Evolutionary conservation across 305 asterid species (phyloP).

Genomic region (Fraxinus sp.): DNA sequence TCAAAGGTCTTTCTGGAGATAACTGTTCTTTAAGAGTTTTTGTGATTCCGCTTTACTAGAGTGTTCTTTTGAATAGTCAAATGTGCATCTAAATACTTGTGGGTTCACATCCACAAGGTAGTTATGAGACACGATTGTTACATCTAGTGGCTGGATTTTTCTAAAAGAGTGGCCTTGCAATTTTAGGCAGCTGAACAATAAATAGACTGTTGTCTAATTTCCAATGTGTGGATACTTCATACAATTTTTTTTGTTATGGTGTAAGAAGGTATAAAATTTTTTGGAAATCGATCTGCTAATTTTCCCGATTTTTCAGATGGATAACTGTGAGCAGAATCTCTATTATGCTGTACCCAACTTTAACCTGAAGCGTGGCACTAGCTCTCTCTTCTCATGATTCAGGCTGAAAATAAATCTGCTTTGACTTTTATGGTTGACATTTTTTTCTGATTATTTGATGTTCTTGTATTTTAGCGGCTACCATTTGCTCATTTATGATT

Average conservation of each 20-base stretch:
- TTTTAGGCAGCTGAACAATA: background rate
- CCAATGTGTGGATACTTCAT: background rate
- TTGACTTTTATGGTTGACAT: background rate
- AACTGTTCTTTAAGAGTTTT: background rate
- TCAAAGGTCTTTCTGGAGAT: background rate
- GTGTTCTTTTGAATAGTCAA: background rate
- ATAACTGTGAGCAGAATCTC: background rate
- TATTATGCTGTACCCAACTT: background rate
- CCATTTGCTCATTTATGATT: background rate
- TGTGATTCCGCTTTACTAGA: background rate
- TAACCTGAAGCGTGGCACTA: background rate
- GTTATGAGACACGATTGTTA: background rate
- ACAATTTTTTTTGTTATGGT: background rate
- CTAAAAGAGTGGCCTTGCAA: background rate
- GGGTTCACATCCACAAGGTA: background rate
- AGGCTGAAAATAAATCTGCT: background rate
- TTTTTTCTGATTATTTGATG: background rate
- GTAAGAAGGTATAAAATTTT: background rate
- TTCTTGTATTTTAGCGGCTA: background rate
- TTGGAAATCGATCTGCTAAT: background rate
- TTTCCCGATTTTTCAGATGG: background rate
- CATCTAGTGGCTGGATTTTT: background rate
- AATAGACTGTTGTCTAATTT: background rate
- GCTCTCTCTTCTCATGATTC: background rate
- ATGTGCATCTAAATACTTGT: background rate